These are phyloP conservation scores for Desmodesmus armatus DNA, from an alignment of 139 green algal species.

Conservation along the genomic window DNA sequence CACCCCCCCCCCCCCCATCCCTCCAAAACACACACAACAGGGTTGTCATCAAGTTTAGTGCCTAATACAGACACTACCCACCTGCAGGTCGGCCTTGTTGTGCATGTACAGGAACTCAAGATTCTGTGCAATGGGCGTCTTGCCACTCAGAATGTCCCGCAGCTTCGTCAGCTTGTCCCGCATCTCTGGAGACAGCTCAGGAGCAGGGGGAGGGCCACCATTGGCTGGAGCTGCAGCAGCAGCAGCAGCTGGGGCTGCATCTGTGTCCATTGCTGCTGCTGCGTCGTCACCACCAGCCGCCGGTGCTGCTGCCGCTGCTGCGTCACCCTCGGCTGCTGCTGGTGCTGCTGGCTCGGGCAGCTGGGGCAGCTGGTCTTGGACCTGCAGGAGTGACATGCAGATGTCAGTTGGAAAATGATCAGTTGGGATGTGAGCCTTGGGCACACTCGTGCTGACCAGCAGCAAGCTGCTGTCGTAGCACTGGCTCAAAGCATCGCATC, in stretches of 20 bases:
- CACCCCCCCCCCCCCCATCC: too few relatives aligned
- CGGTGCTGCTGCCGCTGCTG: constrained; percentile 24
- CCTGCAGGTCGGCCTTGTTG: constrained; percentile 68
- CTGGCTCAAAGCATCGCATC: neutral
- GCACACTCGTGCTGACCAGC: neutral
- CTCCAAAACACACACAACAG: too few relatives aligned
- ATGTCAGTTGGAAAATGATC: neutral
- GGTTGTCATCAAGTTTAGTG: too few relatives aligned
- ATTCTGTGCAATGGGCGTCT: constrained; percentile 87
- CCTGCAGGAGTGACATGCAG: constrained; percentile 4
- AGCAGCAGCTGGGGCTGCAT: constrained; percentile 30
- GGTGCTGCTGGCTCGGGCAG: constrained; percentile 8
- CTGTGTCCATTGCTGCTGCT: neutral
- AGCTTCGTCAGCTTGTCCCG: constrained; percentile 60
- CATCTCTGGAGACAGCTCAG: constrained; percentile 43
- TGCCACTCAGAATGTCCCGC: constrained; percentile 86
- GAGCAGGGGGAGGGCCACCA: neutral
- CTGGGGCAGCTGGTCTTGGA: constrained; percentile 41
- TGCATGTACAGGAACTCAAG: constrained; percentile 95
- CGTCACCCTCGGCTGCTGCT: constrained; percentile 42
- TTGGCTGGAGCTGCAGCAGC: constrained; percentile 19
- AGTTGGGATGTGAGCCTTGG: too few relatives aligned
- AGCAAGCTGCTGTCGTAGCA: neutral
- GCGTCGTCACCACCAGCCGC: neutral
- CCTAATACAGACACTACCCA: constrained; percentile 15